phyloP scores from a whole-genome alignment of 768 basidiomycete species.

The Hypholoma sublateritium region DNA sequence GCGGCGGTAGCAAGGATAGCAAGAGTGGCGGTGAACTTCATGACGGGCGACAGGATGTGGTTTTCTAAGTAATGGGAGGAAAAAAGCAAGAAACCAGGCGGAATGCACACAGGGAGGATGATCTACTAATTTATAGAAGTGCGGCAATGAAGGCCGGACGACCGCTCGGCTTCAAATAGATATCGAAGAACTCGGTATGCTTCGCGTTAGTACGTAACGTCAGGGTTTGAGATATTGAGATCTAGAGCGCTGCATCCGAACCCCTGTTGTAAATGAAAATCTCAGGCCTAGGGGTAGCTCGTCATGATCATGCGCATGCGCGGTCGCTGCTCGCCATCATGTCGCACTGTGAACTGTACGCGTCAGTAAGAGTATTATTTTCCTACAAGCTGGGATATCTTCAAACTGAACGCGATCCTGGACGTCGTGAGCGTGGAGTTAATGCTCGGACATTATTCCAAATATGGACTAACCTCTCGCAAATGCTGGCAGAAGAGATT shows the following conservation, averaged over 20 bases:
- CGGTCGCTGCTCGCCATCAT: too few species aligned
- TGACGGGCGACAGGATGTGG: background rate
- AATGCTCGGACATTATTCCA: background rate
- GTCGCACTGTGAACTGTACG: too few species aligned
- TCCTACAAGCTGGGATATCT: too few species aligned
- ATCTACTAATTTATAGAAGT: background rate
- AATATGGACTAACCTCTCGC: background rate
- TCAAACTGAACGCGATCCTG: background rate
- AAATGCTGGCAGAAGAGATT: background rate
- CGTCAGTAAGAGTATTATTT: too few species aligned
- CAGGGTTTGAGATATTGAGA: background rate
- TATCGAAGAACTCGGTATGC: background rate
- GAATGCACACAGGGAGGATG: background rate
- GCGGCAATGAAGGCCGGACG: background rate
- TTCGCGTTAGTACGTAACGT: background rate
- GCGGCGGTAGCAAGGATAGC: slow-evolving; percentile 37
- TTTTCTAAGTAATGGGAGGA: background rate
- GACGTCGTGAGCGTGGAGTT: background rate
- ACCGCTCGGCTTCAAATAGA: background rate
- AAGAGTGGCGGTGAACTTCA: background rate
- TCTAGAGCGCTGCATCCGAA: background rate
- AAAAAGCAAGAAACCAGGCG: background rate
- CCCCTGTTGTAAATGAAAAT: background rate
- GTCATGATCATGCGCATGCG: too few species aligned
- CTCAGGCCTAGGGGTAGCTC: background rate